Evolutionary conservation across 2,329 filamentous ascomycete genomes (phyloP).

Genomic region (Penicillium fuscoglaucum): DNA sequence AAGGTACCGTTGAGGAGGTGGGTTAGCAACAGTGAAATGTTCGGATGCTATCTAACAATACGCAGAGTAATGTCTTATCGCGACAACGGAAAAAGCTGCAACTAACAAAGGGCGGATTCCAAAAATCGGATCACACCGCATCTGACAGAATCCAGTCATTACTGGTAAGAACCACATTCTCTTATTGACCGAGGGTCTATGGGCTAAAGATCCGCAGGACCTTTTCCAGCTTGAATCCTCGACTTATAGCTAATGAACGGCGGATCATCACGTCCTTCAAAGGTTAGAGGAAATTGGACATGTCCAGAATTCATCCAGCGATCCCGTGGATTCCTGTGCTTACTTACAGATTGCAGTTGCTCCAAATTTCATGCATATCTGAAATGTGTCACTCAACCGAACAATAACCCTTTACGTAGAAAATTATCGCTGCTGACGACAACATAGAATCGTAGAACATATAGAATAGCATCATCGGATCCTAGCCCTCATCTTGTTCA

Average conservation of each 20-base stretch:
- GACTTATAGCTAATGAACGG: neutral
- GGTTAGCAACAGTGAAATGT: neutral
- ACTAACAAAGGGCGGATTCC: neutral
- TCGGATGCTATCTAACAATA: neutral
- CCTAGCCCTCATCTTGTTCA: too few relatives aligned
- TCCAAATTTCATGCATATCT: too few relatives aligned
- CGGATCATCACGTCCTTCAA: neutral
- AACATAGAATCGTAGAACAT: too few relatives aligned
- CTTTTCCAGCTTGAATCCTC: neutral
- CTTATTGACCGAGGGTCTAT: neutral
- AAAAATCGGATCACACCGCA: neutral
- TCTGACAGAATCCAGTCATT: neutral
- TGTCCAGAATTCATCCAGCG: neutral
- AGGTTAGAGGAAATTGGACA: neutral
- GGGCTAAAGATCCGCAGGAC: neutral
- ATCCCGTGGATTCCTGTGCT: neutral
- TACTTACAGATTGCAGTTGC: too few relatives aligned
- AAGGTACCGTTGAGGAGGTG: slow-evolving; percentile 5
- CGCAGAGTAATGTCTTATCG: slow-evolving; percentile 3
- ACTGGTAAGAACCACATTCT: neutral
- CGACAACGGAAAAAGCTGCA: slow-evolving; percentile 2
- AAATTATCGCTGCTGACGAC: too few relatives aligned
- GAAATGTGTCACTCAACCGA: too few relatives aligned
- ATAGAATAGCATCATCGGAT: too few relatives aligned
- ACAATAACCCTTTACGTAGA: too few relatives aligned